Conservation (phyloP, 2,329 filamentous ascomycete genomes). For the Cryoendolithus antarcticus region DNA sequence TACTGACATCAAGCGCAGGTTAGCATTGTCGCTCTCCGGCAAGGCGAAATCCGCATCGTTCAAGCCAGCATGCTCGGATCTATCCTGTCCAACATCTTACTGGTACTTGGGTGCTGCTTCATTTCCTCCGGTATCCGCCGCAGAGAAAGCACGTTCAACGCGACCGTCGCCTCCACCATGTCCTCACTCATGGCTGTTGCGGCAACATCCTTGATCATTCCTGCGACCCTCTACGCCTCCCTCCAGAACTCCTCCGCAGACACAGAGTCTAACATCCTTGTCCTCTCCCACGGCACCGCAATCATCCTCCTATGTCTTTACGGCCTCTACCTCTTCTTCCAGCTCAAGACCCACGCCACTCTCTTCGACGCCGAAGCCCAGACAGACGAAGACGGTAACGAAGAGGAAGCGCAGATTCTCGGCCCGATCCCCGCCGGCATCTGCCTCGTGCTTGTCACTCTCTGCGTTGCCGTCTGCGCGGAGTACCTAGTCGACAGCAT, state of each 20-base stretch:
- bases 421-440: conserved; percentile 33
- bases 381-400: conserved; percentile 18
- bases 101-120: conserved; percentile 50
- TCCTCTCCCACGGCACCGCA: conserved; percentile 41
- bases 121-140: conserved; percentile 35
- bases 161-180: conserved; percentile 67
- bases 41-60: conserved; percentile 87
- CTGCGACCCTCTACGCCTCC: conserved; percentile 39
- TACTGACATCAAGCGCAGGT: conserved; percentile 41
- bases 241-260: conserved; percentile 28
- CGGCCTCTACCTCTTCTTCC: conserved; percentile 42
- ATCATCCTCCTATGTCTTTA: conserved; percentile 43
- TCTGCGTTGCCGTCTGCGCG: conserved; percentile 39
- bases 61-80: conserved; percentile 95
- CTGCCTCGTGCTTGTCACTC: conserved; percentile 35
- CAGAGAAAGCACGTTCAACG: conserved; percentile 47
- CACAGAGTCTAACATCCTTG: conserved; percentile 34
- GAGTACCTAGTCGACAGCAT: conserved; percentile 44
- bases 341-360: conserved; percentile 38
- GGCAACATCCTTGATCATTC: conserved; percentile 41
- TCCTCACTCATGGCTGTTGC: conserved; percentile 47
- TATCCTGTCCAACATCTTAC: conserved; percentile 84
- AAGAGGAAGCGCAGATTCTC: conserved; percentile 30
- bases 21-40: conserved; percentile 80
- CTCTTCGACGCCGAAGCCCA: conserved; percentile 33